Conservation (phyloP, 2,329 filamentous ascomycete species). For the Pseudocercospora fuligena region DNA sequence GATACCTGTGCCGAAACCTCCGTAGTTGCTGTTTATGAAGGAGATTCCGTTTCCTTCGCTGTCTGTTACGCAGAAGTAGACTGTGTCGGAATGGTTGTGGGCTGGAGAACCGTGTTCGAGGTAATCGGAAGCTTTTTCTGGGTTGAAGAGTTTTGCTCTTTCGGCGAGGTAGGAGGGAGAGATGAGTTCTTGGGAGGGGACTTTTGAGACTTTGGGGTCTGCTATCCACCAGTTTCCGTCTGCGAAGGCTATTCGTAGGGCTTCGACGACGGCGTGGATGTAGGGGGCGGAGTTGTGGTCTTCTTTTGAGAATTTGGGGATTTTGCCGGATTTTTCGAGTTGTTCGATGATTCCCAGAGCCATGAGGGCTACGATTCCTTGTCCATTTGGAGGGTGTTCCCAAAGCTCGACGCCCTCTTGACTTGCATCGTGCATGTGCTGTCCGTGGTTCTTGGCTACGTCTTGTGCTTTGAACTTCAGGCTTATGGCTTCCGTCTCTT, state of each 20-base stretch:
- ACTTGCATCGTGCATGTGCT: constrained; percentile 51
- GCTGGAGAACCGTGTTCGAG: constrained; percentile 80
- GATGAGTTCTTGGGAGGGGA: constrained; percentile 73
- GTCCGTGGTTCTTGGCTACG: constrained; percentile 59
- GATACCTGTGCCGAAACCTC: constrained; percentile 84
- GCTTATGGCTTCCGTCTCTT: constrained; percentile 84
- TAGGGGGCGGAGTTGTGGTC: constrained; percentile 79
- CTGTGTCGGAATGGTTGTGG: constrained; percentile 84
- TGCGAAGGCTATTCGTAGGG: constrained; percentile 85
- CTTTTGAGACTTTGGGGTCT: constrained; percentile 73
- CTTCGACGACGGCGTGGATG: constrained; percentile 85
- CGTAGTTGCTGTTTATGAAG: constrained; percentile 96
- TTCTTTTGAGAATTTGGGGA: constrained; percentile 68
- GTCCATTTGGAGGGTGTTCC: constrained; percentile 96
- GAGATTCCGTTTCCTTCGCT: constrained; percentile 83
- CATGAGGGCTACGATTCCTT: constrained; percentile 94
- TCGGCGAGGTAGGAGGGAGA: constrained; percentile 74
- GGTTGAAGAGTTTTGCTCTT: constrained; percentile 66
- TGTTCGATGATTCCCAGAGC: constrained; percentile 89
- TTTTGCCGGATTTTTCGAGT: constrained; percentile 74
- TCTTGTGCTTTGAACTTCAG: constrained; percentile 60
- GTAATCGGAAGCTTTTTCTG: constrained; percentile 56
- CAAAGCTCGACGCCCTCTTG: constrained; percentile 76
- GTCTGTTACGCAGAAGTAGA: constrained; percentile 90
- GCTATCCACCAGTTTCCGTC: constrained; percentile 90